phyloP scores from a whole-genome alignment of 805 yeast genomes.

The Starmerella kuoi region DNA sequence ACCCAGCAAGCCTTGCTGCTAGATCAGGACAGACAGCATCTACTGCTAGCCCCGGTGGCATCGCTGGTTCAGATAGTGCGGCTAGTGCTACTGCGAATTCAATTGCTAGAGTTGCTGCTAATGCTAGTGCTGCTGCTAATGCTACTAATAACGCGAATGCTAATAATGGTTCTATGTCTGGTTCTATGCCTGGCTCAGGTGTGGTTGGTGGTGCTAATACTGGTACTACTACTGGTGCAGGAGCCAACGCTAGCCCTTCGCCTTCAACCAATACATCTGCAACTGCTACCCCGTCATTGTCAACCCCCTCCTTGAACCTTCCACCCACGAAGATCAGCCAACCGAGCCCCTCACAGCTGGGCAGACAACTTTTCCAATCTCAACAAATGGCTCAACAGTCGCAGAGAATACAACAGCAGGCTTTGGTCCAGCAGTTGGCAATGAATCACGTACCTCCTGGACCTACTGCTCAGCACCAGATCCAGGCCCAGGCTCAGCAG shows the following conservation, averaged over 20 bases:
- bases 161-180: neutral
- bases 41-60: too few species aligned
- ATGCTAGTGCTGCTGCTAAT: conserved; percentile 3
- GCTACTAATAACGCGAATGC: conserved; percentile 18
- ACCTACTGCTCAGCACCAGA: conserved; percentile 21
- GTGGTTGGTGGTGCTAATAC: too few species aligned
- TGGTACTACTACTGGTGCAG: neutral
- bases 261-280: neutral
- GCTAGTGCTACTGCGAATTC: conserved; percentile 26
- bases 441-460: conserved; percentile 20
- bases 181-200: too few species aligned
- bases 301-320: conserved; percentile 11
- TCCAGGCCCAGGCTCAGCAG: conserved; percentile 21
- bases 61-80: conserved; percentile 11
- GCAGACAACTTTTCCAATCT: conserved; percentile 17
- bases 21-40: too few species aligned
- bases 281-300: neutral
- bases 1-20: conserved; percentile 7
- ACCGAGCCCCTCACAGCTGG: conserved; percentile 17
- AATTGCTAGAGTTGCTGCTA: neutral
- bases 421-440: conserved; percentile 2
- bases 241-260: neutral
- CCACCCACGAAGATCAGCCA: conserved; percentile 14
- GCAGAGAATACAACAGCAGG: conserved; percentile 4
- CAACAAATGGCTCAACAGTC: conserved; percentile 17